These are phyloP conservation scores for Rubia yunnanensis DNA, from an alignment of 257 asterid genomes.

Conservation along the genomic window DNA sequence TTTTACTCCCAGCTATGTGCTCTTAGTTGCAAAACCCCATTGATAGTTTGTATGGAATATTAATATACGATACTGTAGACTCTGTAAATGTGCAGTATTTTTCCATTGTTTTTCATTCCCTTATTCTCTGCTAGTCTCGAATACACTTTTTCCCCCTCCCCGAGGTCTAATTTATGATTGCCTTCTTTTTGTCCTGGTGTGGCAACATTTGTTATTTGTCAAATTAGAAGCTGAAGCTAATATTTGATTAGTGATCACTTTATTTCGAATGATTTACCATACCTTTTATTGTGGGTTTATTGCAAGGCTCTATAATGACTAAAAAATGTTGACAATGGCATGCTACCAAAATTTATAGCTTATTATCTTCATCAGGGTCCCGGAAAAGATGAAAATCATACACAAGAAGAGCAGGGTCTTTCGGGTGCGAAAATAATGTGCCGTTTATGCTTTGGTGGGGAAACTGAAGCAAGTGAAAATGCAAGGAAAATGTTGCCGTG, in stretches of 20 bases:
- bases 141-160: not conserved
- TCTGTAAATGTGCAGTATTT: not conserved
- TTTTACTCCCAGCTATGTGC: no score
- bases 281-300: not conserved
- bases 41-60: no score
- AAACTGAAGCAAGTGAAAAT: constrained; percentile 78
- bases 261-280: not conserved
- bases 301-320: not conserved
- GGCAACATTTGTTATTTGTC: not conserved
- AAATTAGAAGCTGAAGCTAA: not conserved
- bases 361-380: constrained; percentile 31
- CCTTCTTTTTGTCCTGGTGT: not conserved
- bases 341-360: constrained; percentile 2
- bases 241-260: no score
- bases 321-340: not conserved
- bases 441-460: constrained; percentile 82
- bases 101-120: not conserved
- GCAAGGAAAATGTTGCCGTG: constrained; percentile 87
- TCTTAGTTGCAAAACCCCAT: no score
- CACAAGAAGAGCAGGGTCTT: constrained; percentile 62
- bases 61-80: not conserved
- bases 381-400: constrained; percentile 30
- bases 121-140: not conserved
- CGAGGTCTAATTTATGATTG: not conserved
- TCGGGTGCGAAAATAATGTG: constrained; percentile 74